Base-by-base conservation (phyloP, 305 asterid species). In the Solanum hybrid region DNA sequence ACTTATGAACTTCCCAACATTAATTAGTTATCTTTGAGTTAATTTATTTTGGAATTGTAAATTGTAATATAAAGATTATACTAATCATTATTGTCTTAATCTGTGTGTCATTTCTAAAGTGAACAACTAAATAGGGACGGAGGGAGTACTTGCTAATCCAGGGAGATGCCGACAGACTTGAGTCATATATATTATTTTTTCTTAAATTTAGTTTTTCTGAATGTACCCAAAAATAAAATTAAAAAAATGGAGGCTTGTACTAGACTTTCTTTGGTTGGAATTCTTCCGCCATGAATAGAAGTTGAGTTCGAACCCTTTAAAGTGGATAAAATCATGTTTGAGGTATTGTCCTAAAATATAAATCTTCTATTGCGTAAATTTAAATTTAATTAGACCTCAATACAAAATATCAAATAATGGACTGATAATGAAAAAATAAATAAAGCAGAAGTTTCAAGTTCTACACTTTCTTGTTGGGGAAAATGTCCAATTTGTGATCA, bases 321-420 rank as follows among this genome's bases (percentile, higher is more conserved):
- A 72, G 1, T 72, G 17, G 20, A 0, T 5, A 26, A 72, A 26
- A 26, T 10, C 4, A 2, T 72, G 7, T 11, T 70, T 11, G 14
- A 31, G 17, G 10, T 4, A 4, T 29, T 0, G 1, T 3, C 1
- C 24, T 5, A 0, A 31, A 1, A 31, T 3, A 15, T 8, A 22
- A 3, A 76, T 0, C 5, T 5, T 31, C 0, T 2, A 31, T 15
- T 31, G 1, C 0, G 6, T 3, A 0, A 76, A 76, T 31, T 9
- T 0, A 2, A 8, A 31, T 31, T 31, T 76, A 76, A 4, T 76
- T 0, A 0, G 1, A 76, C 1, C 1, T n/a, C 2, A 75, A 75
- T 75, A 29, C 3, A 7, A 75, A 6, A 27, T 27, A 27, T 20
- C 4, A 38, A 38, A 38, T 10, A 38, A 1, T 61, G 26, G 73